A percentile compares a stretch with the other conserved stretches of the same genome.
These are phyloP conservation scores for Diaporthe citri DNA, from an alignment of 2,329 filamentous ascomycete genomes.

Conservation along the genomic window DNA sequence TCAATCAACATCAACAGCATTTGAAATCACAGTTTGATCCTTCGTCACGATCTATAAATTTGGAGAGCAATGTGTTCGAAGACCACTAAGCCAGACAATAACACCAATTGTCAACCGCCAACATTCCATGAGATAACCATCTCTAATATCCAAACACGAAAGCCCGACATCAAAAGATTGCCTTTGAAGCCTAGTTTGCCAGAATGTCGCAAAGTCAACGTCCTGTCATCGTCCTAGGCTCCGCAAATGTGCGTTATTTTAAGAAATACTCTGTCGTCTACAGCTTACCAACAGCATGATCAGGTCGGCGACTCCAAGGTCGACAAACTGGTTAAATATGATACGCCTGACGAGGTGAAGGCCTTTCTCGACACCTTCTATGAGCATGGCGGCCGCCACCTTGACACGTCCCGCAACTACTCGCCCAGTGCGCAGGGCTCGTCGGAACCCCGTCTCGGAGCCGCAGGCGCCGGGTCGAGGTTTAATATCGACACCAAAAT, in stretches of 20 bases:
- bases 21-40: not conserved
- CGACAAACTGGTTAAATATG: slow-evolving; percentile 36
- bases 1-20: not conserved
- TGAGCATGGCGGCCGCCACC: slow-evolving; percentile 45
- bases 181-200: not conserved
- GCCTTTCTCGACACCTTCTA: slow-evolving; percentile 44
- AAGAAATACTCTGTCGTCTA: not conserved
- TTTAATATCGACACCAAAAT: slow-evolving; percentile 55
- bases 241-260: not conserved
- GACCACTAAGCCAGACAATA: not conserved
- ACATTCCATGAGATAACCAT: fast-evolving
- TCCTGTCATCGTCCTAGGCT: slow-evolving; percentile 20
- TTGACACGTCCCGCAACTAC: slow-evolving; percentile 53
- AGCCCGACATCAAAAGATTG: not conserved
- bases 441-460: slow-evolving; percentile 50
- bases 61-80: not conserved
- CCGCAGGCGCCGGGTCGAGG: slow-evolving; percentile 44
- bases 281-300: not conserved
- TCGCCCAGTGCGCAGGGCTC: slow-evolving; percentile 44
- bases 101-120: too few species aligned
- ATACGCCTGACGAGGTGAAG: slow-evolving; percentile 45
- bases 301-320: slow-evolving; percentile 40
- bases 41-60: not conserved
- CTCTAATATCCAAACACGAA: not conserved
- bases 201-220: not conserved